These are phyloP conservation scores for Butyriboletus loyo DNA, from an alignment of 768 basidiomycete genomes.

Conservation along the genomic window DNA sequence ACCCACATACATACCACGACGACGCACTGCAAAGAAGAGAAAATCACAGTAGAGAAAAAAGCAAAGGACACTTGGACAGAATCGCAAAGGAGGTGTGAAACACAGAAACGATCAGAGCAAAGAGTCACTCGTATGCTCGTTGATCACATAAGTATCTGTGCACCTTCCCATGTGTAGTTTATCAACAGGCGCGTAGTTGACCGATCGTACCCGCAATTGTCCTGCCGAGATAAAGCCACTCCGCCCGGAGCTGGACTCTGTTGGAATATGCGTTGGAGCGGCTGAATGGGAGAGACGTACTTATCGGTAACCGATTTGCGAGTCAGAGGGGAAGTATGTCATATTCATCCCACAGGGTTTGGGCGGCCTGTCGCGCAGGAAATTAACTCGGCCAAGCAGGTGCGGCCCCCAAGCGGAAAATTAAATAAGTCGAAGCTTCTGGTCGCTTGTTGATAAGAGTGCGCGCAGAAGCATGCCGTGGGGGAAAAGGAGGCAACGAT, in stretches of 20 bases:
- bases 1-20: no score
- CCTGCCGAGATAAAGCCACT: not conserved
- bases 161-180: not conserved
- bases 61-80: not conserved
- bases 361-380: slow-evolving; percentile 2
- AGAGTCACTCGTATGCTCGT: not conserved
- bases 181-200: not conserved
- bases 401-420: slow-evolving; percentile 1
- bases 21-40: no score
- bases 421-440: slow-evolving; percentile 11
- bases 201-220: not conserved
- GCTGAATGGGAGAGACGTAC: not conserved
- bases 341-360: slow-evolving; percentile 5
- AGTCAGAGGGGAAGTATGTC: not conserved
- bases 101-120: not conserved
- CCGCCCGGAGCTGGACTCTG: not conserved
- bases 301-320: not conserved
- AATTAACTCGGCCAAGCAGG: not conserved
- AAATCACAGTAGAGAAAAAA: not conserved
- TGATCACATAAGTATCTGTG: not conserved
- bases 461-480: slow-evolving; percentile 16
- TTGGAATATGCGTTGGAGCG: not conserved
- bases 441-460: slow-evolving; percentile 1
- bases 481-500: not conserved
- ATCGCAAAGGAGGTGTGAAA: not conserved